Base-by-base conservation (phyloP, 192 early-diverging fungal species). In the Bifiguratus adelaidae region DNA sequence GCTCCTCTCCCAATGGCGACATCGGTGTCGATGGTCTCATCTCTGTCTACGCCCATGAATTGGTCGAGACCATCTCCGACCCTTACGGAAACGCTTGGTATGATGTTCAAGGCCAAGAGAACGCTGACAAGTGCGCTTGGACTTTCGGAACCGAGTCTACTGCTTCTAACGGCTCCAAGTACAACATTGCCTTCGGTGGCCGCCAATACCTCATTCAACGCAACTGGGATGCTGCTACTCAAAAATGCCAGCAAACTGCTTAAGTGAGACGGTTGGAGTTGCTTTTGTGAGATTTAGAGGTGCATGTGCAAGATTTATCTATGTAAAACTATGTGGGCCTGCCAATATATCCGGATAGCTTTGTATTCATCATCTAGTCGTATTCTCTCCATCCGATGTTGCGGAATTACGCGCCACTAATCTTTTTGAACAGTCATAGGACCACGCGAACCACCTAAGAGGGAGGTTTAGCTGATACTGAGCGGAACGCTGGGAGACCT, bases 31-130 rank as follows among this genome's bases (percentile, higher is more conserved):
- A 63, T 15, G 45, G 47, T 18, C 24, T 63, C 62, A 45, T 58
- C n/a, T 55, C 50, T 19, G 32, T 62, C 21, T 29, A 65, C 27
- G 44, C 59, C 0, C 61, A 63, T 42, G 61, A 63, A 53, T 27
- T 63, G 15, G 36, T 41, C 36, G 61, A 63, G 29, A 53, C 47
- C 19, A 40, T 20, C 3, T 56, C 51, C 16, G 63, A 63, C 53
- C 61, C 61, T 19, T 34, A 66, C 25, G 18, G 18, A 13, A 47
- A 42, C 40, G 41, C 29, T 36, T 60, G 57, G 48, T 46, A 37
- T 27, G 61, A 63, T 59, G 49, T 33, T 23, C 30, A 57, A n/a
- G 61, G 57, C n/a, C 43, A 63, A 24, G 61, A 59, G 36, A 62
- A 57, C 34, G 49, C 49, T 24, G 54, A 63, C 23, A 63, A 49